Conservation (phyloP, 2,329 filamentous ascomycete genomes). For the Boeremia lycopersici region DNA sequence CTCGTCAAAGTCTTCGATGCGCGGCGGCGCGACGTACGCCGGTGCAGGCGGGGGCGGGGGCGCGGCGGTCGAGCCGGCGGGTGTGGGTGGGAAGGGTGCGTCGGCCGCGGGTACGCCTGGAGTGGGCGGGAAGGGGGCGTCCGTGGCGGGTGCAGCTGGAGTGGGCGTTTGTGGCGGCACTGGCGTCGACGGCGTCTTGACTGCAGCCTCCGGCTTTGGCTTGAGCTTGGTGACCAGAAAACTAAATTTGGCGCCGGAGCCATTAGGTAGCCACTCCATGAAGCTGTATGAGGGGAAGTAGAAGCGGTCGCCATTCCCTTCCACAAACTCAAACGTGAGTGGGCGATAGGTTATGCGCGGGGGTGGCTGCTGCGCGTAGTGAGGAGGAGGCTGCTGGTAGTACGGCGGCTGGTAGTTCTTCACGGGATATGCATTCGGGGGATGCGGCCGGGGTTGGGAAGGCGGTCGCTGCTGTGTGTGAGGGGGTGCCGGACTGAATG, state of each 20-base stretch:
- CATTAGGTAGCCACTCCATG: constrained; percentile 68
- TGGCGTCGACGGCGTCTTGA: constrained; percentile 38
- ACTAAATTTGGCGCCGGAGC: constrained; percentile 71
- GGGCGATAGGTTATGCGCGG: constrained; percentile 52
- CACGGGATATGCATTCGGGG: constrained; percentile 26
- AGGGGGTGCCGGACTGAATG: constrained; percentile 22
- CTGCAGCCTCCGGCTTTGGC: constrained; percentile 50
- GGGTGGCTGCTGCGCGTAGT: constrained; percentile 46
- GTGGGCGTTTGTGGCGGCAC: constrained; percentile 19
- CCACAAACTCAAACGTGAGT: constrained; percentile 47
- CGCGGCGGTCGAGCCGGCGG: constrained; percentile 14
- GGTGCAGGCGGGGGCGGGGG: constrained; percentile 21
- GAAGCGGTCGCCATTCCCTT: constrained; percentile 70
- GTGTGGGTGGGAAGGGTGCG: constrained; percentile 12
- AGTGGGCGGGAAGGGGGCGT: constrained; percentile 11
- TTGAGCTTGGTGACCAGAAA: constrained; percentile 77
- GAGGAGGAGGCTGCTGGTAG: constrained; percentile 32
- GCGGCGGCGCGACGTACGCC: constrained; percentile 34
- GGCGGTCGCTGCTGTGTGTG: constrained; percentile 25
- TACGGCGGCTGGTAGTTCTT: constrained; percentile 27
- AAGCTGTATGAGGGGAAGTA: constrained; percentile 80
- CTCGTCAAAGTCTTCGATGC: constrained; percentile 47
- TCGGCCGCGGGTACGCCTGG: constrained; percentile 8
- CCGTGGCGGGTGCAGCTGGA: constrained; percentile 6
- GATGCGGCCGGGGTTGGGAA: constrained; percentile 23